Evolutionary conservation across 352 stramenopile genomes (phyloP).

Genomic region (Phytophthora fragariaefolia): DNA sequence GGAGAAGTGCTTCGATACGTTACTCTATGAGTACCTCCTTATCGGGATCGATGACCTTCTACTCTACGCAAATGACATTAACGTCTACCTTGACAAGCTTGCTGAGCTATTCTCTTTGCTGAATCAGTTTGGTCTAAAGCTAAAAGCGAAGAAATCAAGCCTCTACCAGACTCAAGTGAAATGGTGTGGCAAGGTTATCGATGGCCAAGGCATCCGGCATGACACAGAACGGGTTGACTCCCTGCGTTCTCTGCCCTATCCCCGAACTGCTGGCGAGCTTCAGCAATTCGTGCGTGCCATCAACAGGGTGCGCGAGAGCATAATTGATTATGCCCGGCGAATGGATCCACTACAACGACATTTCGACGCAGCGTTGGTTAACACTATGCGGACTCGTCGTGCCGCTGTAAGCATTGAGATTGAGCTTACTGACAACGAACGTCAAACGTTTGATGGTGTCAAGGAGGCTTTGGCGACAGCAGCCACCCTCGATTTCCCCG

Average conservation of each 20-base stretch:
- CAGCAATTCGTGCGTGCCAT: constrained; percentile 5
- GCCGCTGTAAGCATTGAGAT: neutral
- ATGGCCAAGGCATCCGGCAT: neutral
- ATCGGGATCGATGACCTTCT: neutral
- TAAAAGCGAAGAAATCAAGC: neutral
- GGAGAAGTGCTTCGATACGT: neutral
- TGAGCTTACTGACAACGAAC: neutral
- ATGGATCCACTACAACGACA: neutral
- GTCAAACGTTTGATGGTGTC: neutral
- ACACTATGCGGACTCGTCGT: neutral
- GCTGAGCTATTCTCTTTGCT: neutral
- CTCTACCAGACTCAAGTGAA: too few relatives aligned
- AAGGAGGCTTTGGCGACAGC: neutral
- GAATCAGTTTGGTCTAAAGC: neutral
- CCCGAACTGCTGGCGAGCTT: too few relatives aligned
- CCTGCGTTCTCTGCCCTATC: too few relatives aligned
- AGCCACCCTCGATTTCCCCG: neutral
- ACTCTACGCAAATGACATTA: neutral
- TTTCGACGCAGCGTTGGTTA: neutral
- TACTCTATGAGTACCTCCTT: constrained; percentile 5
- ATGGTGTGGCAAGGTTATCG: neutral
- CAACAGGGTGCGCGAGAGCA: constrained; percentile 4
- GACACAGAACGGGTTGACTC: neutral
- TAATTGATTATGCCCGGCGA: neutral
- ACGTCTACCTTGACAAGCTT: neutral